Evolutionary conservation across 2,329 filamentous ascomycete genomes (phyloP).

Genomic region (Sordariomycetes sp.): DNA sequence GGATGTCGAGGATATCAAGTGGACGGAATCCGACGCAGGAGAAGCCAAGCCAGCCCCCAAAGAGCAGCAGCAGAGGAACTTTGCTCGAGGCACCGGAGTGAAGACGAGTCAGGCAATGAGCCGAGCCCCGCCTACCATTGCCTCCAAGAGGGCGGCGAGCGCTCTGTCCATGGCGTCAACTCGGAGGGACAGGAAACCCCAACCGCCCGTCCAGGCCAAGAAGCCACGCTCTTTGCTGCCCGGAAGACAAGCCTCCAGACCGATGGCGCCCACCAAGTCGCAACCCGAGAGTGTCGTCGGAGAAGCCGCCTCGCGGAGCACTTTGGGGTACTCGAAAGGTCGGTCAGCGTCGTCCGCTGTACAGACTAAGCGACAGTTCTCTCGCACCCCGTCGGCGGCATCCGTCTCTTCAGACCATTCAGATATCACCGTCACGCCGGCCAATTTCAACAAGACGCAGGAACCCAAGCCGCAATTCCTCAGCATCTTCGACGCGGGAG

Average conservation of each 20-base stretch:
- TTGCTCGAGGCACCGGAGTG: conserved; percentile 8
- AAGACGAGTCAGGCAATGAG: conserved; percentile 9
- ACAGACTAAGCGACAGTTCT: neutral
- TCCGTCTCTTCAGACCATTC: conserved; percentile 1
- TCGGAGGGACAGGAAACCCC: conserved; percentile 12
- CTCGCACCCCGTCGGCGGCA: conserved; percentile 1
- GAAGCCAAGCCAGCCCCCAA: conserved; percentile 26
- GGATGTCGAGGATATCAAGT: conserved; percentile 52
- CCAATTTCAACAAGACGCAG: conserved; percentile 2
- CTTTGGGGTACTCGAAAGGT: conserved; percentile 77
- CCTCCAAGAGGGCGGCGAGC: conserved; percentile 41
- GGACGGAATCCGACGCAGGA: conserved; percentile 46
- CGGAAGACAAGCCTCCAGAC: conserved; percentile 19
- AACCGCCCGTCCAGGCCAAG: conserved; percentile 11
- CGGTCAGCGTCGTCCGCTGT: conserved; percentile 42
- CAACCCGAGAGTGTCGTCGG: conserved; percentile 49
- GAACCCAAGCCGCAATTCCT: conserved; percentile 36
- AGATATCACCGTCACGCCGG: conserved; percentile 2
- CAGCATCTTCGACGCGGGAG: conserved; percentile 43
- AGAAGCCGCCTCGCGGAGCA: conserved; percentile 61
- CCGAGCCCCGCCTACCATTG: conserved; percentile 14
- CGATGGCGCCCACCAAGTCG: conserved; percentile 30
- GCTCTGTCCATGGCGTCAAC: conserved; percentile 32
- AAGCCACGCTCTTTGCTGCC: conserved; percentile 14
- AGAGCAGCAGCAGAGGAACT: conserved; percentile 18